Percentiles rank a stretch among this genome's conserved stretches.
These are phyloP conservation scores for Viola pubescens DNA, from an alignment of 441 rosid species.

Conservation along the genomic window DNA sequence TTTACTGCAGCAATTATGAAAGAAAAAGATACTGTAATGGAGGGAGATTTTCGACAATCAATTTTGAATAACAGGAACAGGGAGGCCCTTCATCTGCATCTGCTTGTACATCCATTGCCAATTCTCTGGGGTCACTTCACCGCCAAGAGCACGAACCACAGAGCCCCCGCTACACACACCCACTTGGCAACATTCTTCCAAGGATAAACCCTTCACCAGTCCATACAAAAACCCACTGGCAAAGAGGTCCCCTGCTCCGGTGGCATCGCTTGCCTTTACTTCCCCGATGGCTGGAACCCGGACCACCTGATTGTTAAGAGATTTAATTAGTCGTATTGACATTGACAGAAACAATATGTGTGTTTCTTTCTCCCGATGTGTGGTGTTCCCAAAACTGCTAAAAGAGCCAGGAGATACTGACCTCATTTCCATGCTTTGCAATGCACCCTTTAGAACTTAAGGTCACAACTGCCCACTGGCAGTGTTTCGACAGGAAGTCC, in stretches of 20 bases:
- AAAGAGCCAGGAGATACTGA: conserved; percentile 18
- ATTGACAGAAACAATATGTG: too few species aligned
- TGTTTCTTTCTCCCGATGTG: too few species aligned
- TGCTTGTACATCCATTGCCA: conserved; percentile 90
- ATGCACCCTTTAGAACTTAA: conserved; percentile 78
- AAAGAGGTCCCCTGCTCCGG: conserved; percentile 90
- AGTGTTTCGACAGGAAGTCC: conserved; percentile 56
- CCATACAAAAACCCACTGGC: conserved; percentile 87
- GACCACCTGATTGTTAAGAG: conserved; percentile 41
- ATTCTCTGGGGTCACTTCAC: conserved; percentile 81
- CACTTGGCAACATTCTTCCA: conserved; percentile 76
- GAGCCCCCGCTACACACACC: conserved; percentile 94
- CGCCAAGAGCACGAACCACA: conserved; percentile 73
- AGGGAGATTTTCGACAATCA: conserved; percentile 9
- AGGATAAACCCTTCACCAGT: conserved; percentile 55
- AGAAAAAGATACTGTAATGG: not conserved
- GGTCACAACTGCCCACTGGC: conserved; percentile 92
- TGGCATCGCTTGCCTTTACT: conserved; percentile 68
- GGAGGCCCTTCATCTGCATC: conserved; percentile 63
- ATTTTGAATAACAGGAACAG: conserved; percentile 38
- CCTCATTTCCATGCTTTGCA: conserved; percentile 85
- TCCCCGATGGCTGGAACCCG: conserved; percentile 67
- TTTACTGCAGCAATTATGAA: conserved; percentile 1
- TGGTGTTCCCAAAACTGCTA: not conserved
- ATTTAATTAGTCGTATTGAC: not conserved